Evolutionary conservation across 768 basidiomycete genomes (phyloP), one percentile per base, ranked within the genome.

Genomic region (Coprinopsis marcescibilis): DNA sequence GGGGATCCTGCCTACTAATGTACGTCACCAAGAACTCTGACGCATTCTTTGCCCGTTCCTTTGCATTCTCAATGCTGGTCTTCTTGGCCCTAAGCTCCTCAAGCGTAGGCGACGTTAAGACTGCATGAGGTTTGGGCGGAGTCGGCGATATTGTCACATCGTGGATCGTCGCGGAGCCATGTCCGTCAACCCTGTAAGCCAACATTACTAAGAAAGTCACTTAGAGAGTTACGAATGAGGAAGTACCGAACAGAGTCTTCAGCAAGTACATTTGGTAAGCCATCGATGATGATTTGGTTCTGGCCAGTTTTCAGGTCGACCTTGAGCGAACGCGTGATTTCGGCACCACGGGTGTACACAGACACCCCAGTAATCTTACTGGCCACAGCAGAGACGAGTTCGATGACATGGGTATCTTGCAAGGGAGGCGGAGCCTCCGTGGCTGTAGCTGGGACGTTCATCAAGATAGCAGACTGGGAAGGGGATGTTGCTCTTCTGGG

Each of bases 281-380:
- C 68, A 26, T 50, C 51, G 32, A 74, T 68, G 17, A 47, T 61
- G 17, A 75, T 59, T 21, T 67, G 63, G 49, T 73, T 74, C 21
- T 65, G 64, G 4, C 71, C 73, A 1, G 60, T 56, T 45, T 65
- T 57, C 5, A 68, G 64, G 8, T 49, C 49, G 49, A 72, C 55
- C 48, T 55, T 65, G 58, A 66, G 69, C 11, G 65, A 44, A 13
- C 71, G 67, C 13, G 65, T 67, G 19, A 72, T 53, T 51, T 73
- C 71, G 3, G 72, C 71, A 21, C 64, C 65, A n/a, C 62, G 57
- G 5, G 70, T 49, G 53, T 72, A 74, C 15, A 74, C 54, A 54
- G 58, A 67, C 33, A 74, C 67, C 21, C 59, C 55, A 33, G 55
- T 52, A 13, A 74, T 68, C 43, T 61, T 67, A 58, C 71, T 65